phyloP scores from a whole-genome alignment of 169 alveolate species.

The Plasmodium relictum region DNA sequence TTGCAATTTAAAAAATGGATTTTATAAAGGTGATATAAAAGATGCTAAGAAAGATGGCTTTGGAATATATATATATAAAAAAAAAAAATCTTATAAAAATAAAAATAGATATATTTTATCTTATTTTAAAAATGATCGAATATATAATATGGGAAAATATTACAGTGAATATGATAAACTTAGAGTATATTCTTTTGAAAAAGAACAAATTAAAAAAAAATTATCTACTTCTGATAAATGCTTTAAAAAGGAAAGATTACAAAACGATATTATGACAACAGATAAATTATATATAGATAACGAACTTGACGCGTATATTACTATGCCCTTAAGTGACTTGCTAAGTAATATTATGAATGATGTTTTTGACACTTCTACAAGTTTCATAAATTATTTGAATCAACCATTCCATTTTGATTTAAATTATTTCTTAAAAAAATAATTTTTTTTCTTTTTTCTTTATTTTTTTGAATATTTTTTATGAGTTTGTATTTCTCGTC shows the following conservation, averaged over 20 bases:
- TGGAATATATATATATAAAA: slow-evolving; percentile 70
- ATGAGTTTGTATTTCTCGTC: not conserved
- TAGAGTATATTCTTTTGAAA: slow-evolving; percentile 56
- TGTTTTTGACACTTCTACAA: slow-evolving; percentile 53
- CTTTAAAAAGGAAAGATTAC: slow-evolving; percentile 24
- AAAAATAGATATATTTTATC: slow-evolving; percentile 76
- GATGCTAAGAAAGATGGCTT: slow-evolving; percentile 75
- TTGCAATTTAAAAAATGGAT: slow-evolving; percentile 71
- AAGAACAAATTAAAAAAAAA: slow-evolving; percentile 63
- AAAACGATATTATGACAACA: slow-evolving; percentile 32
- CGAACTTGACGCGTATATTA: slow-evolving; percentile 54
- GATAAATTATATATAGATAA: slow-evolving; percentile 46
- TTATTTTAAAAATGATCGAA: slow-evolving; percentile 72
- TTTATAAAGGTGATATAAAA: slow-evolving; percentile 76
- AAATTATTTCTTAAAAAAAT: slow-evolving; percentile 67
- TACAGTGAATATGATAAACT: slow-evolving; percentile 72
- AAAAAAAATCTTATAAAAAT: slow-evolving; percentile 70
- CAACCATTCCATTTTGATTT: slow-evolving; percentile 49
- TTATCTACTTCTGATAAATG: slow-evolving; percentile 20
- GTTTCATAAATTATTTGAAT: slow-evolving; percentile 59
- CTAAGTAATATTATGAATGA: slow-evolving; percentile 40
- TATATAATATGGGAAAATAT: slow-evolving; percentile 63
- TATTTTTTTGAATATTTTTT: not conserved
- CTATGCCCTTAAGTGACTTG: slow-evolving; percentile 26
- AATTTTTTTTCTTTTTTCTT: not conserved